Conservation (phyloP, 1,284 basidiomycete species). For the Cutaneotrichosporon spelunceum region DNA sequence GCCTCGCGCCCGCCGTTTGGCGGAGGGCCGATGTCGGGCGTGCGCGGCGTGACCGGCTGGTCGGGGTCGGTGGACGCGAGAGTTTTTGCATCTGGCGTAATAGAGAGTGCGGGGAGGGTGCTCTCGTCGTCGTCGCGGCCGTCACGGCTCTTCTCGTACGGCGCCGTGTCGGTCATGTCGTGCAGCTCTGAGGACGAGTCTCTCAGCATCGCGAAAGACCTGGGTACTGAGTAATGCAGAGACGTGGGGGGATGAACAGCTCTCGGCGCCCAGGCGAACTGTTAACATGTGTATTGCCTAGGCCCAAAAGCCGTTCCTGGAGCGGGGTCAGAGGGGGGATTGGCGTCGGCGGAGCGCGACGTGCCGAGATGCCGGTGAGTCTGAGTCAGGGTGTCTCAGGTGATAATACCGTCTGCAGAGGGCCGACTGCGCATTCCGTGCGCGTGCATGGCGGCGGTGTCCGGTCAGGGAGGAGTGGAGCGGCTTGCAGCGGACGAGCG, state of each 20-base stretch:
- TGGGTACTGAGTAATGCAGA: neutral
- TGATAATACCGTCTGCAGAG: too few relatives aligned
- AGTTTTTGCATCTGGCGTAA: neutral
- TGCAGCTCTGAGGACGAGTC: conserved; percentile 1
- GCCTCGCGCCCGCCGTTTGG: conserved; percentile 48
- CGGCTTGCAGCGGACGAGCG: too few relatives aligned
- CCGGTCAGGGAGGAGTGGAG: too few relatives aligned
- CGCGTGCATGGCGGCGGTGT: neutral
- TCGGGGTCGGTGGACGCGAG: neutral
- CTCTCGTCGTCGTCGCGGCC: neutral
- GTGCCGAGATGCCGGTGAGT: neutral
- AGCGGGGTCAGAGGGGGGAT: conserved; percentile 1
- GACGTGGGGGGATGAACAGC: neutral
- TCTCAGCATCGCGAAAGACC: conserved; percentile 3
- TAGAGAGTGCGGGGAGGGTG: neutral
- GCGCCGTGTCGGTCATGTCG: neutral
- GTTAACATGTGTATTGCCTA: neutral
- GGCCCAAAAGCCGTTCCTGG: neutral
- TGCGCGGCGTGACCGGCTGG: neutral
- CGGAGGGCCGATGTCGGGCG: conserved; percentile 33
- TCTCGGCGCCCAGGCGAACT: neutral
- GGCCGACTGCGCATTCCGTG: too few relatives aligned
- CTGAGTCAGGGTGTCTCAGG: neutral
- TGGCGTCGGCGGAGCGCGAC: neutral
- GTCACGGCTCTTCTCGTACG: neutral